phyloP scores from a whole-genome alignment of 257 asterid genomes.

The Forsythia viridissima region DNA sequence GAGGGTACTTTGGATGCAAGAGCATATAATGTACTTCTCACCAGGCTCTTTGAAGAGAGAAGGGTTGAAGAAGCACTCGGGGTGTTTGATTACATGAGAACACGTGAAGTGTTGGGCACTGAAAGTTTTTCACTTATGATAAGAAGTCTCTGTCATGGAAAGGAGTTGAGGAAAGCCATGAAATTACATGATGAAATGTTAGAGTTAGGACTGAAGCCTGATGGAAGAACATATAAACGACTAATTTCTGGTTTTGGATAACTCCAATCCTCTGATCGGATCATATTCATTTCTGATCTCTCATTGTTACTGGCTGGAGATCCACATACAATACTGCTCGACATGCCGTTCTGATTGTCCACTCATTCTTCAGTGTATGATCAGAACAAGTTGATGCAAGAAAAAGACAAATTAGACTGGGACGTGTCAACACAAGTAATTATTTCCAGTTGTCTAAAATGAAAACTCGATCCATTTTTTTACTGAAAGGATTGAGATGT shows the following conservation, averaged over 20 bases:
- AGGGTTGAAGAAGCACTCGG: slow-evolving; percentile 46
- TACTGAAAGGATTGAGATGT: background rate
- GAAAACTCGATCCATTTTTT: background rate
- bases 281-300: background rate
- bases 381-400: background rate
- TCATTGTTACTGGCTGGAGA: background rate
- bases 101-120: slow-evolving; percentile 36
- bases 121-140: slow-evolving; percentile 61
- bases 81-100: slow-evolving; percentile 68
- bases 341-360: background rate
- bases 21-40: slow-evolving; percentile 48
- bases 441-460: background rate
- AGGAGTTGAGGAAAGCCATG: slow-evolving; percentile 74
- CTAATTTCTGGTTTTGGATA: slow-evolving; percentile 68
- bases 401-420: background rate
- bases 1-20: slow-evolving; percentile 41
- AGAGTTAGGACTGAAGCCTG: slow-evolving; percentile 69
- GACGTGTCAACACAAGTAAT: background rate
- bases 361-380: background rate
- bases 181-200: slow-evolving; percentile 75
- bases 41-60: slow-evolving; percentile 40
- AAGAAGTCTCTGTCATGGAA: slow-evolving; percentile 52
- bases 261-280: background rate
- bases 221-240: slow-evolving; percentile 49
- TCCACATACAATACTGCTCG: background rate